phyloP scores from a whole-genome alignment of 805 yeast genomes.

The Barnettozyma botsteinii region DNA sequence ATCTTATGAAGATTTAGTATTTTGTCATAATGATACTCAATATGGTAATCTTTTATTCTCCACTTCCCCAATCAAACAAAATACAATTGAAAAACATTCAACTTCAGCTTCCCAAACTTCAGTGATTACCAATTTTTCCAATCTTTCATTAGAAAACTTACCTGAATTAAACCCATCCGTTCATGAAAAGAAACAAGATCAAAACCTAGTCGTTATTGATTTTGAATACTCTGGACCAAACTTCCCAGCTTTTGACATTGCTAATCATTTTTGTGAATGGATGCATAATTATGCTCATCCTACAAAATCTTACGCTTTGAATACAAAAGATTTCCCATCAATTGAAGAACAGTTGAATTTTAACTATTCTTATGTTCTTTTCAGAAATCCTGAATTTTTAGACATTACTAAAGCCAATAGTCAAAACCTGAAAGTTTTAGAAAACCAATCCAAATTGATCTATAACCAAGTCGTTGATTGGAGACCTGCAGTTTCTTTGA shows the following conservation, averaged over 20 bases:
- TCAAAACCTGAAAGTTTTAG: slow-evolving; percentile 25
- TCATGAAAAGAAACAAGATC: slow-evolving; percentile 46
- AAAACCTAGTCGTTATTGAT: slow-evolving; percentile 85
- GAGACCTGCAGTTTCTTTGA: slow-evolving; percentile 74
- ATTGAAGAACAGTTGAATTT: slow-evolving; percentile 64
- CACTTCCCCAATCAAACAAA: slow-evolving; percentile 40
- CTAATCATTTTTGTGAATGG: slow-evolving; percentile 95
- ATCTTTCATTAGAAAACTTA: slow-evolving; percentile 20
- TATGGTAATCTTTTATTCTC: slow-evolving; percentile 81
- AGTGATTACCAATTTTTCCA: slow-evolving; percentile 16
- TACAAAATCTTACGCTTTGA: slow-evolving; percentile 39
- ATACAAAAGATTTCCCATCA: slow-evolving; percentile 56
- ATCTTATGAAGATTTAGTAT: slow-evolving; percentile 50
- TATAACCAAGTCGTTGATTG: slow-evolving; percentile 65
- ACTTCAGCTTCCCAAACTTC: slow-evolving; percentile 7
- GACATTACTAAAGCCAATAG: slow-evolving; percentile 11
- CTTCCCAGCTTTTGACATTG: slow-evolving; percentile 82
- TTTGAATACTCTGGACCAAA: slow-evolving; percentile 95
- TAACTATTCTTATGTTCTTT: slow-evolving; percentile 69
- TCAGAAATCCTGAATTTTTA: slow-evolving; percentile 32
- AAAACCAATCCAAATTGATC: slow-evolving; percentile 42
- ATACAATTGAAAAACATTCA: slow-evolving; percentile 4
- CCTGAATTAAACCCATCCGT: slow-evolving; percentile 29
- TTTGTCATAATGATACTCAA: slow-evolving; percentile 96
- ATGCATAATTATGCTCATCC: slow-evolving; percentile 81